Base-by-base conservation (phyloP, 2,329 filamentous ascomycete genomes). In the Elsinoe necatrix region DNA sequence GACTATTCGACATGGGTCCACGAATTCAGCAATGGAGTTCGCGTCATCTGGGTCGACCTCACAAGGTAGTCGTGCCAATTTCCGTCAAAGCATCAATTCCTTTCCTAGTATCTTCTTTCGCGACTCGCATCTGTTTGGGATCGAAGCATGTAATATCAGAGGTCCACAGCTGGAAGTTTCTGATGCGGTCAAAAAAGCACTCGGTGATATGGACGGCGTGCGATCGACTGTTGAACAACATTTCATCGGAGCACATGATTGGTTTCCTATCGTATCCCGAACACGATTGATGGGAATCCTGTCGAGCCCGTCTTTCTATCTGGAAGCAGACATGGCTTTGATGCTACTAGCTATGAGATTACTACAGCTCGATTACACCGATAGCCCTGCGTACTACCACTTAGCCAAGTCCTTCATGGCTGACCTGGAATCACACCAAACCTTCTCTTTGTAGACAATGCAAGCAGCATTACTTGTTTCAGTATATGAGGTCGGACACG, bases 401-500 rank as follows among this genome's bases (percentile, higher is more conserved):
- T 37, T 37, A 11, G 34, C 34, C 4, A 37, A 37, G 34, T 37
- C 34, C 3, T 37, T 37, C 34, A 12, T 37, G 34, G 4, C 34
- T 3, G 4, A 14, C 14, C 9, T 37, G 35, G 29, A 35, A 29
- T 27, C 25, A 31, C 9, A 35, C 3, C 47, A 21, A n/a, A 51
- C 21, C 6, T 31, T 42, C 29, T 37, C 37, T 20, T n/a, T 79
- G 14, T 66, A 72, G 45, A 64, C 74, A 37, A 67, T 79, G 6
- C 77, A 79, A 62, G 34, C 34, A 14, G 34, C 34, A n/a, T n/a
- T 37, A 37, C 12, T 37, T 6, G 5, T 37, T n/a, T 37, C 75
- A 6, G 63, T 77, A 2, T 79, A 77, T 61, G 76, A 79, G 61
- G 68, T 74, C 57, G 72, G 74, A 1, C 76, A 79, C 59, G 72